Percentiles rank a stretch among this genome's conserved stretches.
Conservation (phyloP, 192 early-diverging fungal species). For the Gamsiella multidivaricata region DNA sequence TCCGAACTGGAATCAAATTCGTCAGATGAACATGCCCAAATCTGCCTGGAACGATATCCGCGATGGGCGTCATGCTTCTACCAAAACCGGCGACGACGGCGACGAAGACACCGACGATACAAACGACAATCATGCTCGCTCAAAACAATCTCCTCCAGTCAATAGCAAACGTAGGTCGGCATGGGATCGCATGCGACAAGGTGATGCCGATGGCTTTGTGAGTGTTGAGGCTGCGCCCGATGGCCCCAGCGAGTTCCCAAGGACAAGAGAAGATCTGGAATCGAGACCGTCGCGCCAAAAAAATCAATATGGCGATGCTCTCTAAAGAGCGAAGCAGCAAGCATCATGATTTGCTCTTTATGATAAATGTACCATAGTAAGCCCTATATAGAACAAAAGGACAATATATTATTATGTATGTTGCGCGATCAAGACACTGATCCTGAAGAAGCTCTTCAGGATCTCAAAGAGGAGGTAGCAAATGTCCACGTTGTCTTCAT, state of each 20-base stretch:
- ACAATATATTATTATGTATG: too few relatives aligned
- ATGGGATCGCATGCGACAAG: slow-evolving; percentile 27
- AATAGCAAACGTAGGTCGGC: too few relatives aligned
- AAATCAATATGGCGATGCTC: slow-evolving; percentile 41
- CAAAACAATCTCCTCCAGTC: not conserved
- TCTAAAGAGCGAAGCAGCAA: slow-evolving; percentile 5
- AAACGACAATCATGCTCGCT: not conserved
- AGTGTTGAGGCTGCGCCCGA: not conserved
- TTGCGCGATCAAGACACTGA: too few relatives aligned
- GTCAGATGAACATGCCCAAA: slow-evolving; percentile 36
- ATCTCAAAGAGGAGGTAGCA: too few relatives aligned
- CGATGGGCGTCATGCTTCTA: not conserved
- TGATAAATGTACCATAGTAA: too few relatives aligned
- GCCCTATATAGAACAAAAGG: too few relatives aligned
- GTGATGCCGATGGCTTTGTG: slow-evolving; percentile 4
- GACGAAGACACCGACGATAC: slow-evolving; percentile 5
- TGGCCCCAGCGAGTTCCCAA: slow-evolving; percentile 41
- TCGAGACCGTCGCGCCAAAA: slow-evolving; percentile 7
- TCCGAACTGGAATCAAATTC: slow-evolving; percentile 28
- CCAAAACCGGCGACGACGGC: not conserved
- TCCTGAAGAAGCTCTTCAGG: too few relatives aligned
- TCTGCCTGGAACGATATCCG: slow-evolving; percentile 44
- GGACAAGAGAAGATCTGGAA: slow-evolving; percentile 44
- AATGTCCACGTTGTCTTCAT: too few relatives aligned
- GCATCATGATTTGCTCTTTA: too few relatives aligned